Base-by-base conservation (phyloP, 2,329 filamentous ascomycete genomes). In the Aureobasidium sp. region DNA sequence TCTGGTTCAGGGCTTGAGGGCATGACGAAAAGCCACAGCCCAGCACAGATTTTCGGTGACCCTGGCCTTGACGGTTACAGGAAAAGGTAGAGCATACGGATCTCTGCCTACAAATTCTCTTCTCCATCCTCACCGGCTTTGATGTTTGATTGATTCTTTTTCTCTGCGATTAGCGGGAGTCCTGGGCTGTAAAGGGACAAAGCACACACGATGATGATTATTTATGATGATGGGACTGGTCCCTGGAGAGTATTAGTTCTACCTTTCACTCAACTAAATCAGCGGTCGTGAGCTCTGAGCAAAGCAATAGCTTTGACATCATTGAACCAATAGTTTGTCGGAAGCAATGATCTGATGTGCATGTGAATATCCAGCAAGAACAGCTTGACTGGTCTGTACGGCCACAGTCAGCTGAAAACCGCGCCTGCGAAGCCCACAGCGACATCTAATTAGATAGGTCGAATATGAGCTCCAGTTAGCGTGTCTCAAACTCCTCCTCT, bases 1-100 rank as follows among this genome's bases (percentile, higher is more conserved):
- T 64, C 65, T 23, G 53, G 63, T 10, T 48, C 60, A 27, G 57
- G 58, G 62, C 41, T 64, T 56, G 42, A 65, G 17, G 60, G 58
- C 56, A 48, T 66, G 58, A 55, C 61, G 39, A 42, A 65, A 37
- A 17, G 46, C 58, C 20, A 64, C 9, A 63, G 58, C n/a, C 60
- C 59, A 39, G 27, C 60, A 56, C 58, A 70, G 17, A 66, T 70
- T n/a, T 72, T 71, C 57, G 70, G 70, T 46, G 70, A 71, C 57
- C 69, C 70, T 47, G 70, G 70, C 23, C 62, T 71, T 20, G 68
- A 67, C 32, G 62, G 68, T 27, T 63, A 65, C 39, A 66, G 56
- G 46, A 59, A 59, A 34, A 48, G 34, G 56, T 59, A 59, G 56
- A 29, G 42, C 26, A 44, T 32, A 20, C 34, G 27, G 39, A 44